These are phyloP conservation scores for Ceratocystis diversiconidia DNA, from an alignment of 2,329 filamentous ascomycete species.

Conservation along the genomic window DNA sequence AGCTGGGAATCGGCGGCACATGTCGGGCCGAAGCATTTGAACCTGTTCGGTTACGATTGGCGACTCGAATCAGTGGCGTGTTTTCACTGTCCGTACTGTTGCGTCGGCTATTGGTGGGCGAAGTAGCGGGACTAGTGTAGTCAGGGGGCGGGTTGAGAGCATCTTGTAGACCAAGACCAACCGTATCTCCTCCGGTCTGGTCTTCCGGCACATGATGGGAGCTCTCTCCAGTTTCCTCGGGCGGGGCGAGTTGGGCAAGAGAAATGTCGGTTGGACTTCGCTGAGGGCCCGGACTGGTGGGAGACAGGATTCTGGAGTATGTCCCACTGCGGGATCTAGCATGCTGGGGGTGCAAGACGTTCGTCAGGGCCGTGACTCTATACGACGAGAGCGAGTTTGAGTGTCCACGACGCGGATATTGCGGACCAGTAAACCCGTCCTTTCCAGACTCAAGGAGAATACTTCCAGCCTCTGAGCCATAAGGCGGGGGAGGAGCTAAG, in stretches of 20 bases:
- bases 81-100: slow-evolving; percentile 45
- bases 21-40: slow-evolving; percentile 32
- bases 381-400: slow-evolving; percentile 30
- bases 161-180: slow-evolving; percentile 38
- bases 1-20: slow-evolving; percentile 62
- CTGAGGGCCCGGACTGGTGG: slow-evolving; percentile 76
- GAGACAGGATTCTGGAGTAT: slow-evolving; percentile 51
- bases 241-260: slow-evolving; percentile 65
- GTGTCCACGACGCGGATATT: slow-evolving; percentile 25
- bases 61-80: slow-evolving; percentile 36
- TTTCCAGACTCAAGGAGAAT: slow-evolving; percentile 83
- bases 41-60: slow-evolving; percentile 37
- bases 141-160: slow-evolving; percentile 53
- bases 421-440: slow-evolving; percentile 30
- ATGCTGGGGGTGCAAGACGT: slow-evolving; percentile 45
- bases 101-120: slow-evolving; percentile 40
- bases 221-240: slow-evolving; percentile 57
- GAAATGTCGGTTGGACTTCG: slow-evolving; percentile 93
- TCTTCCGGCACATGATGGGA: slow-evolving; percentile 32
- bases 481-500: slow-evolving; percentile 85
- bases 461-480: slow-evolving; percentile 92
- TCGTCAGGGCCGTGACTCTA: slow-evolving; percentile 26
- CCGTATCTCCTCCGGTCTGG: slow-evolving; percentile 20
- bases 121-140: slow-evolving; percentile 52
- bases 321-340: slow-evolving; percentile 64